Evolutionary conservation across 1,284 basidiomycete species (phyloP).

Genomic region (Trametes hirsuta): DNA sequence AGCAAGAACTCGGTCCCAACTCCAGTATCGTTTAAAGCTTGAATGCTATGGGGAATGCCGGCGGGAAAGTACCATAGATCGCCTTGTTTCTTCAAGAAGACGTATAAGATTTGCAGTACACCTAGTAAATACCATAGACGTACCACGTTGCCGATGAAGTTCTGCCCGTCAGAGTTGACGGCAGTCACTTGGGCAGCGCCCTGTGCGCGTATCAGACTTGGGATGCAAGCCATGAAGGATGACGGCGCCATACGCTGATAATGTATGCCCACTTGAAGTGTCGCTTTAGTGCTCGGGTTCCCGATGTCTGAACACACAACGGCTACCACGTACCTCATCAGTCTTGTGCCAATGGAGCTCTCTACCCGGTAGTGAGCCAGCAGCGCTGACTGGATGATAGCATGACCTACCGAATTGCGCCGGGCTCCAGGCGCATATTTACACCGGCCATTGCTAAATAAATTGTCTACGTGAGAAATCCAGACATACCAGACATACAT

Average conservation of each 20-base stretch:
- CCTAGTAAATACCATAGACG: neutral
- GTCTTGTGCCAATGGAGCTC: slow-evolving; percentile 78
- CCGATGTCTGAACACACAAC: neutral
- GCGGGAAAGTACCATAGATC: slow-evolving; percentile 71
- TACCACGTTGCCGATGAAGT: slow-evolving; percentile 58
- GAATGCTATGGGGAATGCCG: slow-evolving; percentile 58
- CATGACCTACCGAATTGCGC: slow-evolving; percentile 56
- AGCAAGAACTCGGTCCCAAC: slow-evolving; percentile 73
- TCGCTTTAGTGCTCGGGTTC: neutral
- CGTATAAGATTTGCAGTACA: neutral
- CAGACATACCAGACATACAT: neutral
- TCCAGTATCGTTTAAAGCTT: slow-evolving; percentile 57
- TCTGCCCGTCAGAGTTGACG: slow-evolving; percentile 62
- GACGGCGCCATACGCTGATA: slow-evolving; percentile 46
- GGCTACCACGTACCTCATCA: slow-evolving; percentile 49
- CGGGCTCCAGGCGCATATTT: slow-evolving; percentile 69
- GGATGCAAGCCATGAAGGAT: neutral
- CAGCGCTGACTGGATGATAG: neutral
- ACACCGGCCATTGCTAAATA: slow-evolving; percentile 61
- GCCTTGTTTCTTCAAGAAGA: slow-evolving; percentile 34
- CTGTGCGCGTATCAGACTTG: slow-evolving; percentile 34
- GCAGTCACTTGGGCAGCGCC: slow-evolving; percentile 66
- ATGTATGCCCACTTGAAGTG: slow-evolving; percentile 63
- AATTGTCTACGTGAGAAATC: neutral
- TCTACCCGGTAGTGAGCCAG: slow-evolving; percentile 36